These are phyloP conservation scores for Eucalyptus marginata DNA, from an alignment of 345 rosid genomes.

Conservation along the genomic window DNA sequence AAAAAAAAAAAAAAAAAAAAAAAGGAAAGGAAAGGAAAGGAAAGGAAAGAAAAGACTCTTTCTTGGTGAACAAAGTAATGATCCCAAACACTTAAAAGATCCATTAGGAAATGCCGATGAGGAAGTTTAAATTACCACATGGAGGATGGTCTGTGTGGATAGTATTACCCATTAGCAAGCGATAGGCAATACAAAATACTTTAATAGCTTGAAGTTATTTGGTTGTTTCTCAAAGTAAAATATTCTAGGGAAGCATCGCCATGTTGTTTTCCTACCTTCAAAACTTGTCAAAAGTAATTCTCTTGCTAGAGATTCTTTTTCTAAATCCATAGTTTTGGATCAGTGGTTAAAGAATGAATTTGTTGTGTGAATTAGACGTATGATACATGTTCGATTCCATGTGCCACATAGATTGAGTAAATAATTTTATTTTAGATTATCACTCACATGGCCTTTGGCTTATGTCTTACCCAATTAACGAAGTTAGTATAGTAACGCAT, in stretches of 20 bases:
- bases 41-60: not conserved
- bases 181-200: not conserved
- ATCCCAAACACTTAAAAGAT: not conserved
- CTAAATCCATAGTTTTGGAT: not conserved
- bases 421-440: not conserved
- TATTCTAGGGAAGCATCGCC: not conserved
- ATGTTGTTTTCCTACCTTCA: not conserved
- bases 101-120: not conserved
- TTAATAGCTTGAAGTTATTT: not conserved
- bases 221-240: not conserved
- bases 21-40: no score
- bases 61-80: not conserved
- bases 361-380: not conserved
- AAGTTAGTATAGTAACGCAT: not conserved
- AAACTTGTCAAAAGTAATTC: not conserved
- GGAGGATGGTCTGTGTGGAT: not conserved
- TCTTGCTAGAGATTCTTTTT: not conserved
- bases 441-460: not conserved
- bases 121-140: not conserved
- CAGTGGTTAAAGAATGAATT: not conserved
- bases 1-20: fast-evolving
- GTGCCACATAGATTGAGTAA: not conserved
- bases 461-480: not conserved
- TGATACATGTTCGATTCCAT: not conserved
- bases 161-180: not conserved